A percentile compares a stretch with the other conserved stretches of the same genome.
Conservation (phyloP, 2,329 filamentous ascomycete species). For the Coniochaeta hoffmannii region DNA sequence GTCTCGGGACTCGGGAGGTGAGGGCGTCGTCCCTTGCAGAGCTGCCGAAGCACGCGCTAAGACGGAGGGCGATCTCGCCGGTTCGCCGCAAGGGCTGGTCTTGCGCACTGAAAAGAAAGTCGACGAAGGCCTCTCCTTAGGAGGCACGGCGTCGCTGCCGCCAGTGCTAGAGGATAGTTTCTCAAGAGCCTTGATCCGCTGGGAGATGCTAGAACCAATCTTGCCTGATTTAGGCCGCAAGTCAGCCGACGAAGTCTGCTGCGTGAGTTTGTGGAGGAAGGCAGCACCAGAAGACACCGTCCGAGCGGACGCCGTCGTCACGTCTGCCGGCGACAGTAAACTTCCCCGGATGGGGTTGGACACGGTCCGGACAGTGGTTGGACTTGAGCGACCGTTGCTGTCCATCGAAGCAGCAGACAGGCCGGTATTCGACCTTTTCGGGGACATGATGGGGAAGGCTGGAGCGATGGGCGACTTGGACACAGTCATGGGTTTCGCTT, state of each 20-base stretch:
- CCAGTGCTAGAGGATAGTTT: constrained; percentile 53
- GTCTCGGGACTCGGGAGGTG: constrained; percentile 33
- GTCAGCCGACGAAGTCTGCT: constrained; percentile 40
- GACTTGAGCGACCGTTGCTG: neutral
- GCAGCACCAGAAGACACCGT: constrained; percentile 51
- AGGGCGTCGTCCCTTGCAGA: constrained; percentile 24
- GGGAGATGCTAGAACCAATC: constrained; percentile 84
- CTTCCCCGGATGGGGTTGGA: constrained; percentile 41
- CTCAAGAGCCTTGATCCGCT: constrained; percentile 88
- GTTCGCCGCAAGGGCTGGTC: constrained; percentile 25
- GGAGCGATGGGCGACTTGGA: constrained; percentile 77
- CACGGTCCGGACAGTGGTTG: constrained; percentile 30
- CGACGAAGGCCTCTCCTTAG: constrained; percentile 37
- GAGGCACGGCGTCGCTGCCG: constrained; percentile 9
- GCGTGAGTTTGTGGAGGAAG: constrained; percentile 45
- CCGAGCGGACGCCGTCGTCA: constrained; percentile 35
- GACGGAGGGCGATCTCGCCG: constrained; percentile 37
- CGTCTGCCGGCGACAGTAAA: constrained; percentile 32
- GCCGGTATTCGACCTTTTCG: constrained; percentile 16
- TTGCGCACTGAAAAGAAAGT: constrained; percentile 55
- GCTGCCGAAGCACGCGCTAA: constrained; percentile 35
- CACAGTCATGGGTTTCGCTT: constrained; percentile 74
- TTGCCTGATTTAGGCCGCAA: constrained; percentile 66
- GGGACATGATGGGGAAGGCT: constrained; percentile 37
- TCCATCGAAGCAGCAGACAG: constrained; percentile 4